Evolutionary conservation across 2,329 filamentous ascomycete species (phyloP).

Genomic region (Colletotrichum acutatum): DNA sequence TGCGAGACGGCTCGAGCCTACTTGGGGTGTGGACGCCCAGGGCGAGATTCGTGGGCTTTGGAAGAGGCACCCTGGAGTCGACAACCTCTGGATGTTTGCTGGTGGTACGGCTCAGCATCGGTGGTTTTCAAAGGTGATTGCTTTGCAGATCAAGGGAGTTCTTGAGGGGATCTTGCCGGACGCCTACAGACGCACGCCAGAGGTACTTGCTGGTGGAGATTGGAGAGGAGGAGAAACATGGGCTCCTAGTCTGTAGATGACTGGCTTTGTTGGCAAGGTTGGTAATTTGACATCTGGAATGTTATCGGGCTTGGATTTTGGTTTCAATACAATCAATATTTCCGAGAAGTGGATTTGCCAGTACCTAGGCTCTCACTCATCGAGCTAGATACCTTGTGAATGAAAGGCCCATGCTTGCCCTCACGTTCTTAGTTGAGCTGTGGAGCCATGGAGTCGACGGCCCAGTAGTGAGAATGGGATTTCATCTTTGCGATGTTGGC

Average conservation of each 20-base stretch:
- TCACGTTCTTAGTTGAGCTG: too few species aligned
- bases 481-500: neutral
- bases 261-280: neutral
- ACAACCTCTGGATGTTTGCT: constrained; percentile 50
- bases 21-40: constrained; percentile 54
- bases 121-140: constrained; percentile 45
- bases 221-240: neutral
- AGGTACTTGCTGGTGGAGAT: neutral
- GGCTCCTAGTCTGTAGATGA: neutral
- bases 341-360: too few species aligned
- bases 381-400: too few species aligned
- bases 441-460: neutral
- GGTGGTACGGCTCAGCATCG: constrained; percentile 47
- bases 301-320: too few species aligned
- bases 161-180: constrained; percentile 47
- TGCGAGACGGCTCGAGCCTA: constrained; percentile 47
- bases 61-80: constrained; percentile 46
- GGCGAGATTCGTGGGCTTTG: constrained; percentile 54
- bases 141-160: constrained; percentile 48
- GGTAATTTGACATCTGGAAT: neutral
- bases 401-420: too few species aligned
- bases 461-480: neutral
- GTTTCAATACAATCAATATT: too few species aligned
- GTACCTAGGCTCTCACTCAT: too few species aligned
- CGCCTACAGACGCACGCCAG: constrained; percentile 12